These are phyloP conservation scores for Cutaneotrichosporon cyanovorans DNA, from an alignment of 1,284 basidiomycete genomes.

Conservation along the genomic window DNA sequence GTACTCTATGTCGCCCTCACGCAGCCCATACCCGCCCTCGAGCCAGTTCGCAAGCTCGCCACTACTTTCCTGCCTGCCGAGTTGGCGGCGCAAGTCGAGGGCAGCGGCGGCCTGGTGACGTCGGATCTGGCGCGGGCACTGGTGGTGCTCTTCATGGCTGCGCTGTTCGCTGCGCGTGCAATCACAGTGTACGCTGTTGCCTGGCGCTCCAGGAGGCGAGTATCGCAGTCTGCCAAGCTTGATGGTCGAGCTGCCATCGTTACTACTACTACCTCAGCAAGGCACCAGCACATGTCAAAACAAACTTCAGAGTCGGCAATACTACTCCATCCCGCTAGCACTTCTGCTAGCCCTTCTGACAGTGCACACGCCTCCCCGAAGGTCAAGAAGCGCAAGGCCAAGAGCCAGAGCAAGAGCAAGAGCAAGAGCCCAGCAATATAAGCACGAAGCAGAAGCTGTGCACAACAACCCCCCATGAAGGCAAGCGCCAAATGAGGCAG, in stretches of 20 bases:
- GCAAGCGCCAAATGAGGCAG: too few species aligned
- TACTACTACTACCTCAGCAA: too few species aligned
- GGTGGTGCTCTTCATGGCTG: constrained; percentile 24
- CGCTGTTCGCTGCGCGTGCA: constrained; percentile 24
- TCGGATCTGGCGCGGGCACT: constrained; percentile 24
- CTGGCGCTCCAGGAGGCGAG: neutral
- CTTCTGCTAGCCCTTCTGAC: too few species aligned
- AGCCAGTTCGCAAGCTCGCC: constrained; percentile 16
- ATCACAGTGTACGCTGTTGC: constrained; percentile 13
- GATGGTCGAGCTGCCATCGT: too few species aligned
- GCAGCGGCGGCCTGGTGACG: constrained; percentile 3
- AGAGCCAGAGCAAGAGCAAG: constrained; percentile 1
- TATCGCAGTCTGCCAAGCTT: too few species aligned
- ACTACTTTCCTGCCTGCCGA: too few species aligned
- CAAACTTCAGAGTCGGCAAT: constrained; percentile 13
- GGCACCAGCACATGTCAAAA: neutral
- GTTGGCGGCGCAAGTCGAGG: constrained; percentile 8
- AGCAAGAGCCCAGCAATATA: constrained; percentile 1
- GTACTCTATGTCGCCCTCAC: constrained; percentile 25
- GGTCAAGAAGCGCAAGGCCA: constrained; percentile 8
- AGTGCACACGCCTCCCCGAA: neutral
- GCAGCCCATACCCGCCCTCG: constrained; percentile 12
- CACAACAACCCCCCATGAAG: too few species aligned
- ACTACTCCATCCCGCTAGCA: too few species aligned
- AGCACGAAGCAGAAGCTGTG: neutral